Conservation (phyloP, 371 early-diverging fungal species). For the Mortierella sp. region DNA sequence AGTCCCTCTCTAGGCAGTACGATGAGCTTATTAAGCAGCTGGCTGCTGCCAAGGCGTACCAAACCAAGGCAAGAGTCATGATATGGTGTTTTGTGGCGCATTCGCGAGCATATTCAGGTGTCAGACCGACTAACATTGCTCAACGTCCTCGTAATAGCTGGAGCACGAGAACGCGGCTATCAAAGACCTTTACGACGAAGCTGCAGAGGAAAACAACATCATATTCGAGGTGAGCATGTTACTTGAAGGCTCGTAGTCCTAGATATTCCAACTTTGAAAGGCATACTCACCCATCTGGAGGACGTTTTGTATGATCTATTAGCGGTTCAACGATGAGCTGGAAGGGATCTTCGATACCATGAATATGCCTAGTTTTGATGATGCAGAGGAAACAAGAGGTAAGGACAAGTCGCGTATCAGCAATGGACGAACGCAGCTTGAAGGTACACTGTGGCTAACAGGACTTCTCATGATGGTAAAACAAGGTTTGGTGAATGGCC, state of each 20-base stretch:
- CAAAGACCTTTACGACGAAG: slow-evolving; percentile 13
- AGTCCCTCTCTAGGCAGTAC: background rate
- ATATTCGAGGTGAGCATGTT: slow-evolving; percentile 11
- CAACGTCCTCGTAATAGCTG: slow-evolving; percentile 3
- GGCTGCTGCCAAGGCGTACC: background rate
- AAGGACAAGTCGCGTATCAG: no score
- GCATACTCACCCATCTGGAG: no score
- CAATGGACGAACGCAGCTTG: no score
- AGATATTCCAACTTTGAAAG: background rate
- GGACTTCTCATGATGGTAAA: no score
- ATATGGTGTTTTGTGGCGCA: no score
- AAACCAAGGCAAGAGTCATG: slow-evolving; percentile 8
- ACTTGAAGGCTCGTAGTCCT: background rate
- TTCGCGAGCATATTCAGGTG: background rate
- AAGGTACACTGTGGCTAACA: no score
- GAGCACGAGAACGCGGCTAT: slow-evolving; percentile 11
- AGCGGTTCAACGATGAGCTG: slow-evolving; percentile 23
- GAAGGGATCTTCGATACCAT: slow-evolving; percentile 9
- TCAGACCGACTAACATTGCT: background rate
- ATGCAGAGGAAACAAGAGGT: no score
- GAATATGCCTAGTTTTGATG: background rate
- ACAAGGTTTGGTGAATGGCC: no score
- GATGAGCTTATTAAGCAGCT: slow-evolving; percentile 3
- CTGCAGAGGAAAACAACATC: slow-evolving; percentile 13
- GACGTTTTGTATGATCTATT: background rate